Base-by-base conservation (phyloP, 2,329 filamentous ascomycete species). In the Pseudogymnoascus sp. region DNA sequence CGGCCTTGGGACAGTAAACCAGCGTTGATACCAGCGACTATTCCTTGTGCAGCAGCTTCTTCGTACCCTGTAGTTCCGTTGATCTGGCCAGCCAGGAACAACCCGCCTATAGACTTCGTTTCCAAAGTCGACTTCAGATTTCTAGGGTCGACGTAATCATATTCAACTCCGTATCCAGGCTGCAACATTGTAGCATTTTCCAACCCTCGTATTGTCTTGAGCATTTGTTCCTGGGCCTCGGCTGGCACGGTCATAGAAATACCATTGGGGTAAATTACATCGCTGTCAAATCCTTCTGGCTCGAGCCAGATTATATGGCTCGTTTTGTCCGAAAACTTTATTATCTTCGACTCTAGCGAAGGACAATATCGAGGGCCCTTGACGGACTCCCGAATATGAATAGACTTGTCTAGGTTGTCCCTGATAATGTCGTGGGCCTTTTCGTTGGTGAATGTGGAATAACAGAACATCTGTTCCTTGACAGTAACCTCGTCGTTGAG, bases 11-110 rank as follows among this genome's bases (percentile, higher is more conserved):
- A 84, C 1, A 86, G 82, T n/a, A 94, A 82, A 2, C 93, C 94
- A 0, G 94, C 94, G 71, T 99, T 99, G 69, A 93, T 92, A 33
- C 94, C 94, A 0, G 94, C 94, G 11, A 99, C 78, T 54, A 99
- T 81, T 8, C 94, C 94, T 74, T 99, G 94, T 0, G 90, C 93
- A 0, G 94, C 92, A 8, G 94, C 94, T 78, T 99, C 94, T 76
- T 99, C 94, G 72, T 99, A 99, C 3, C 94, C 94, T 0, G 94
- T 99, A 0, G 94, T 99, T 50, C 94, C 94, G 73, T 99, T 99
- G 74, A 99, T 97, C 73, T 99, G 94, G 3, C 94, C 94, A 0
- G 94, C 94, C 33, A 99, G 81, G 75, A 89, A 99, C 10, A 99
- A 83, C 1, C 94, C 94, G 6, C 79, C 79, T 64, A 99, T 96